Base-by-base conservation (phyloP, 768 basidiomycete species). In the Hygrocybe coccinea region DNA sequence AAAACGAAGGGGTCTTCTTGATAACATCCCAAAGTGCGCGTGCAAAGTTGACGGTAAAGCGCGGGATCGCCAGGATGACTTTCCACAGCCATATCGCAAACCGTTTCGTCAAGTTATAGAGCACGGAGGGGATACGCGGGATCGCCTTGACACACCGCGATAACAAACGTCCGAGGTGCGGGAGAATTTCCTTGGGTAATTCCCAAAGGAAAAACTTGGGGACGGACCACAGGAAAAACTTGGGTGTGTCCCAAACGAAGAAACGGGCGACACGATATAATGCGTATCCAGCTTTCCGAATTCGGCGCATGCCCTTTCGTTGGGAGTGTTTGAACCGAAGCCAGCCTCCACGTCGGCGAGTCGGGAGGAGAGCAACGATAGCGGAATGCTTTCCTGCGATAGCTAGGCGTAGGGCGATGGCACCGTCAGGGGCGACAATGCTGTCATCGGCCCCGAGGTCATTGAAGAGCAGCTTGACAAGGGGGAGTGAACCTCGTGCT, bases 321-420 rank as follows among this genome's bases (percentile, higher is more conserved):
- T 47, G 46, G 14, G 46, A 47, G 46, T 47, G 46, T 25, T 47
- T 47, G 46, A 47, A 47, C 3, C 46, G 46, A 47, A 5, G n/a
- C 46, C 46, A 47, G 14, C 46, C 46, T 17, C 46, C 46, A 25
- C 17, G 4, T 25, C 46, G n/a, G 25, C 46, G 46, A 14, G 46
- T 3, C 14, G 46, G 46, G n/a, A 47, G 46, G 24, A 47, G 3
- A 3, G n/a, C 46, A n/a, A 47, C 14, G 46, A 47, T 19, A 3
- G 11, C 46, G 19, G 12, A 15, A 47, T 47, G 46, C 15, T 47
- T 47, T 4, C 17, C 46, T 47, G 14, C 2, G 24, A 47, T 29
- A 3, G 46, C 46, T 19, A 47, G 46, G 24, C 46, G 46, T 15
- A 47, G 24, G 21, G 46, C 46, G n/a, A 47, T 47, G 25, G 25